Base-by-base conservation (phyloP, 345 rosid species). In the Acer yangbiense region DNA sequence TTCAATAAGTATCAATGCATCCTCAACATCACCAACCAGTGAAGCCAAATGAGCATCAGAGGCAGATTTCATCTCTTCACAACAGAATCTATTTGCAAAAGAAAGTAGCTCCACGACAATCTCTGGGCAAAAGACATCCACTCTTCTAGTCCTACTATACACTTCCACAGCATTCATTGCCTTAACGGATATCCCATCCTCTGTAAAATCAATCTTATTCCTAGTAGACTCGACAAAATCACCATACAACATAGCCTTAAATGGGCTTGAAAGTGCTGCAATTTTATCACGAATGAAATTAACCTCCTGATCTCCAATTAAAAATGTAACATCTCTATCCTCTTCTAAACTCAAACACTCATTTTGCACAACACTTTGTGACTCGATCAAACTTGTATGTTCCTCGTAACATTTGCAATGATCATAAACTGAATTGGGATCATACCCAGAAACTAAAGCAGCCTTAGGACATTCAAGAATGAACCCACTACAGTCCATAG, bases 231-330 rank as follows among this genome's bases (percentile, higher is more conserved):
- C 99, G 55, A 84, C 65, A 52, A 96, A 96, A 85, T 71, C 68
- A 81, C 99, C 99, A 65, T 84, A 93, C 27, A 96, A 62, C 98
- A 96, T 93, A 4, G 93, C 88, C 84, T 85, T 87, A 75, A 96
- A 87, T 0, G 98, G 94, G 54, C 82, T 80, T 0, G 99, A 95
- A 74, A 95, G 91, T 18, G 91, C 80, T 29, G 97, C 98, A 41
- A 95, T 85, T 74, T 88, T 89, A 44, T 69, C 78, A 78, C 97
- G 83, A 77, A 82, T 69, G 58, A 97, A 93, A 57, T 66, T 84
- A 46, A 90, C 83, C 81, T 87, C 87, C 81, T 91, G 91, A 70
- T 75, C 80, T 73, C 88, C 88, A 65, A 93, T 76, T 27, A 83
- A 82, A 82, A 96, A 91, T 6, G 86, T 75, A 67, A 95, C 79